Evolutionary conservation across 2,329 filamentous ascomycete species (phyloP), one percentile per base, ranked within the genome.

Genomic region (Trichothecium sympodiale): DNA sequence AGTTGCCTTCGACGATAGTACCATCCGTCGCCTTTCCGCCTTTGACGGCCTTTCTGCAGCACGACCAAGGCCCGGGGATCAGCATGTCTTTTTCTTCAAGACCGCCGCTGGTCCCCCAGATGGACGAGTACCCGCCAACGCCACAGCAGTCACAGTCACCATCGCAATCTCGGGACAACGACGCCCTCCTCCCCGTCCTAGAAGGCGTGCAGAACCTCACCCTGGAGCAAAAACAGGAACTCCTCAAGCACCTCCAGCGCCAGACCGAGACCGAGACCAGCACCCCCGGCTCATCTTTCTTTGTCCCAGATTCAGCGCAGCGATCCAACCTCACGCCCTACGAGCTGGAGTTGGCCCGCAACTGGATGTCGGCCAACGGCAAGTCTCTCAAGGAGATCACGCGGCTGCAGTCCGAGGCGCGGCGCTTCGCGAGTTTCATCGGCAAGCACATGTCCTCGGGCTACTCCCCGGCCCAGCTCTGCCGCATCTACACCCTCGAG

Each of bases 201-300:
- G 33, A 29, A 8, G 40, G 41, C 3, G 33, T 49, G 18, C 39
- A 43, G 5, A 29, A 39, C 6, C 43, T 51, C 4, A 42, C 39
- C 3, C 9, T 42, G 8, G 33, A 31, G 18, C 48, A 51, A 18
- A 51, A 51, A 18, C 39, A 39, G 10, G 33, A n/a, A 10, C 39
- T 51, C 8, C 35, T 51, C 25, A 42, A 28, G n/a, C 44, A 35
- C 14, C 38, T 51, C 8, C 46, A 48, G 10, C n/a, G 39, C 20
- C 37, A 49, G 16, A 42, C 41, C 17, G 31, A 32, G 20, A 33
- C 18, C 28, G 37, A 16, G 9, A 7, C 33, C 36, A 16, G 20
- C 20, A 16, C 10, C 20, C 20, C 20, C n/a, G n/a, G n/a, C n/a
- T n/a, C n/a, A n/a, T n/a, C n/a, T n/a, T n/a, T n/a, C n/a, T n/a